phyloP scores from a whole-genome alignment of 2,329 filamentous ascomycete species.

The Aureobasidium leucospermi region DNA sequence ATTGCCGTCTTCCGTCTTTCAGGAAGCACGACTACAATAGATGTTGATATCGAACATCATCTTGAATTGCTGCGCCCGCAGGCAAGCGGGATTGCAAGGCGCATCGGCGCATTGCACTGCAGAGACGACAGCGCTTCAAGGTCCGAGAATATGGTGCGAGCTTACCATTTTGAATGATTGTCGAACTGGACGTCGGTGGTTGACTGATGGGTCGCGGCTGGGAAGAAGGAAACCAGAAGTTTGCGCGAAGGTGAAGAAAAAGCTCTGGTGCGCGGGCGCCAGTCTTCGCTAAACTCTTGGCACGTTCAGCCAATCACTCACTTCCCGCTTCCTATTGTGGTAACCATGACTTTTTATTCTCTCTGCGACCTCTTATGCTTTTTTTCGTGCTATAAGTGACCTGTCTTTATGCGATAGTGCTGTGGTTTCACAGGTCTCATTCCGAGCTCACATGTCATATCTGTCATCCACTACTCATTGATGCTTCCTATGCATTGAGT shows the following conservation, averaged over 20 bases:
- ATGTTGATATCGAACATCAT: conserved; percentile 11
- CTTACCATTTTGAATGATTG: conserved; percentile 16
- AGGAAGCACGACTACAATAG: conserved; percentile 13
- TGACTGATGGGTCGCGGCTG: conserved; percentile 13
- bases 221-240: not conserved
- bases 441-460: no score
- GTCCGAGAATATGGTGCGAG: not conserved
- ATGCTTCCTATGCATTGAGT: no score
- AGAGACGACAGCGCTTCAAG: conserved; percentile 6
- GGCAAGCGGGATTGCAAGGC: conserved; percentile 9
- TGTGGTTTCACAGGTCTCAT: no score
- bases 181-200: conserved; percentile 12
- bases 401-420: no score
- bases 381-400: not conserved
- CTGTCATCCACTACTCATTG: no score
- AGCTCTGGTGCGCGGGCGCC: not conserved
- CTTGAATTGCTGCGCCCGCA: conserved; percentile 12
- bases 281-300: not conserved
- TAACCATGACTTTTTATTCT: not conserved
- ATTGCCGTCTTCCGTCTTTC: conserved; percentile 14
- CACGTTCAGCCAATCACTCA: conserved; percentile 2
- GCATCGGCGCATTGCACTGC: conserved; percentile 13
- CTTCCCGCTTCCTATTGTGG: not conserved
- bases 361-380: not conserved
- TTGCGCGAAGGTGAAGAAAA: conserved; percentile 8